phyloP scores from a whole-genome alignment of 441 rosid species.

The Croton setiger region DNA sequence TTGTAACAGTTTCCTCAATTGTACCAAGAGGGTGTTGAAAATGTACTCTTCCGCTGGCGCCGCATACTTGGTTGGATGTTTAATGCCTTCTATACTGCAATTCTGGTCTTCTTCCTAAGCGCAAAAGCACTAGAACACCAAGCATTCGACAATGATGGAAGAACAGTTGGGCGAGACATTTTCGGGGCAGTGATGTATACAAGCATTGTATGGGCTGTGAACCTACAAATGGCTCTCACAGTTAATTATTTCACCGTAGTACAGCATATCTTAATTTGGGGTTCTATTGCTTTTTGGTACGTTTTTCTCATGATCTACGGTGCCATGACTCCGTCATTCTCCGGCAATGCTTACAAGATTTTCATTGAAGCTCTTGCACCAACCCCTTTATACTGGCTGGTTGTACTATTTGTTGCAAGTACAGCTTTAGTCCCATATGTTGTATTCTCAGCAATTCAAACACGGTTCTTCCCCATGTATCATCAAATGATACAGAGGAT shows the following conservation, averaged over 20 bases:
- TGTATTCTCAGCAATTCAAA: constrained; percentile 52
- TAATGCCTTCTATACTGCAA: constrained; percentile 58
- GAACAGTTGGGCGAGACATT: constrained; percentile 64
- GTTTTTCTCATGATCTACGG: constrained; percentile 79
- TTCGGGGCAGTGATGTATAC: constrained; percentile 87
- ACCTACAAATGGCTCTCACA: constrained; percentile 81
- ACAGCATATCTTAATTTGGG: constrained; percentile 82
- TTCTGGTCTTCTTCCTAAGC: constrained; percentile 75
- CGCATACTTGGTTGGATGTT: constrained; percentile 72
- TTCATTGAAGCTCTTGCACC: constrained; percentile 89
- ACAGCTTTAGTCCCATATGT: constrained; percentile 70
- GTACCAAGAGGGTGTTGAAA: constrained; percentile 90
- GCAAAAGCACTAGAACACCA: constrained; percentile 54
- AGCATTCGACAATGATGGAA: constrained; percentile 67
- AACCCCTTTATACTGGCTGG: constrained; percentile 72
- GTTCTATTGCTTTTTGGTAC: constrained; percentile 66
- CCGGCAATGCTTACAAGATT: constrained; percentile 68
- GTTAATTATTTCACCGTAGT: constrained; percentile 72
- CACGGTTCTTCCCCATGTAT: constrained; percentile 80
- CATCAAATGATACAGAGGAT: constrained; percentile 92
- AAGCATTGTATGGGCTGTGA: constrained; percentile 80
- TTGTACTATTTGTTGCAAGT: constrained; percentile 50
- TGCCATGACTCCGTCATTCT: constrained; percentile 42
- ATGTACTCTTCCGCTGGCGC: constrained; percentile 75
- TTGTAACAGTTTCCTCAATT: constrained; percentile 68